Evolutionary conservation across 192 early-diverging fungal genomes (phyloP), one percentile per base, ranked within the genome.

Genomic region (Gigaspora rosea): DNA sequence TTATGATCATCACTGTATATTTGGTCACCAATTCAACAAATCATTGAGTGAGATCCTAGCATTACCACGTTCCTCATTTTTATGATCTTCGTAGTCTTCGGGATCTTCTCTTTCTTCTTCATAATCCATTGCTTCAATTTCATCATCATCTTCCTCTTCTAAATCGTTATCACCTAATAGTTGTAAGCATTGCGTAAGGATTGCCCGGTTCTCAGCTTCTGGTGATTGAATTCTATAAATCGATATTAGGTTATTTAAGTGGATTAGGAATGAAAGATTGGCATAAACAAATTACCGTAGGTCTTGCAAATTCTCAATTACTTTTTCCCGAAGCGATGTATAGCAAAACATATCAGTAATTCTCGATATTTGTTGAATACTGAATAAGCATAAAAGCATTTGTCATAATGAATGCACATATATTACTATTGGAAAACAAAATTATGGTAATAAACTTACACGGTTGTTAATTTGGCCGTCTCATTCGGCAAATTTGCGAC

Each of bases 101-200:
- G 52, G 52, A 56, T n/a, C 18, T n/a, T 56, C 52, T 56, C 11
- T 13, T 18, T 56, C 52, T 56, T 56, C 52, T 20, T 61, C 59
- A 27, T 61, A 61, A 61, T 61, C 59, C 59, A 61, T 61, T 32
- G 18, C n/a, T 61, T 61, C 59, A 61, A 61, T 20, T 1, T 61
- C 59, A 0, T 27, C 18, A 11, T 61, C 58, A n/a, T 61, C 58
- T 22, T 61, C 59, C 20, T 61, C 59, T 27, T 61, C 59, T 8
- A 61, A 22, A 22, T 61, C 59, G 20, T 2, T 32, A 10, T 61
- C 59, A 32, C 59, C 59, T 61, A 61, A 27, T 22, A 61, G 4
- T 61, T 32, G 59, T 61, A 61, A 61, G 20, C 59, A 61, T 11
- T 61, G 20, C 10, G 59, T 11, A 27, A 61, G n/a, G 59, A 61